Base-by-base conservation (phyloP, 176 grass and related monocot genomes). In the Juncus effusus region DNA sequence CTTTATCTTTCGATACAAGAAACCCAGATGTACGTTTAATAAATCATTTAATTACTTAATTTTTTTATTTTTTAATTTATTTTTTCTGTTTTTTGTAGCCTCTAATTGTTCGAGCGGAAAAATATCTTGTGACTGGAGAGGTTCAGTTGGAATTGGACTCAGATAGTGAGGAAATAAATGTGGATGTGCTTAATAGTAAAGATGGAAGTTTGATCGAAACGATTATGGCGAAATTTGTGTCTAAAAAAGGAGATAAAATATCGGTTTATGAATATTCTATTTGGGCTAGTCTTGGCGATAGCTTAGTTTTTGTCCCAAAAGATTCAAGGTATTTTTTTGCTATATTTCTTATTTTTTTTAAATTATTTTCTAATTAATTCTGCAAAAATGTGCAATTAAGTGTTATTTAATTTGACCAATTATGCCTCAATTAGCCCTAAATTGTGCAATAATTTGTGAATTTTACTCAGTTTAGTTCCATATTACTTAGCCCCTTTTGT, bases 61-160 rank as follows among this genome's bases (percentile, higher is more conserved):
- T 47, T 47, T 47, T 6, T 47, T 1, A 47, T 47, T 47, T 47
- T 47, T 47, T 5, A 0, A 0, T 47, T 47, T 6, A 41, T 13
- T 75, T 55, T 73, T 40, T 16, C 10, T 62, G 69, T 74, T 59
- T 67, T 16, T 74, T 28, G 42, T 78, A 99, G 94, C 76, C 69
- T 10, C 67, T 99, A 78, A 60, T 84, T 84, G 82, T 99, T 63
- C 85, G 52, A n/a, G 94, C 82, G 75, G 80, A 86, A 80, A 86
- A 89, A 73, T 99, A 93, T 78, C 88, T 93, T 74, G 78, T 99
- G 65, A 86, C 77, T 79, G 88, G 94, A 73, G 80, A 93, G 72
- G 86, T 99, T 62, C 82, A 92, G 75, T 77, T 89, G 69, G 77
- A 92, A 54, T 63, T 54, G 1, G 63, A 65, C 50, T 85, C 78